phyloP scores from a whole-genome alignment of 306 rosid genomes.

The Malus domestica region ASM211411v1 NC_041794.1:3269501-3270000 shows the following conservation, averaged over 20 bases:
- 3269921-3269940: slow-evolving; percentile 1
- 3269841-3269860: neutral
- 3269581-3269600: neutral
- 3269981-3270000: slow-evolving; percentile 63
- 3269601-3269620: neutral
- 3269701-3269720: slow-evolving; percentile 33
- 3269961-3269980: slow-evolving; percentile 39
- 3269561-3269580: neutral
- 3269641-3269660: neutral
- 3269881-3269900: neutral
- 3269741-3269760: neutral
- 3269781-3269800: neutral
- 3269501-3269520: neutral
- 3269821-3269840: neutral
- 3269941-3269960: slow-evolving; percentile 61
- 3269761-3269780: neutral
- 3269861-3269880: neutral
- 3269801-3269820: neutral
- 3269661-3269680: neutral
- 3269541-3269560: neutral
- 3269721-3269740: neutral
- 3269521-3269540: neutral
- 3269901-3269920: slow-evolving; percentile 5
- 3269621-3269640: slow-evolving; percentile 5
- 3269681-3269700: slow-evolving; percentile 59